phyloP scores from a whole-genome alignment of 371 early-diverging fungal genomes.

The Chytridiales sp. region DNA sequence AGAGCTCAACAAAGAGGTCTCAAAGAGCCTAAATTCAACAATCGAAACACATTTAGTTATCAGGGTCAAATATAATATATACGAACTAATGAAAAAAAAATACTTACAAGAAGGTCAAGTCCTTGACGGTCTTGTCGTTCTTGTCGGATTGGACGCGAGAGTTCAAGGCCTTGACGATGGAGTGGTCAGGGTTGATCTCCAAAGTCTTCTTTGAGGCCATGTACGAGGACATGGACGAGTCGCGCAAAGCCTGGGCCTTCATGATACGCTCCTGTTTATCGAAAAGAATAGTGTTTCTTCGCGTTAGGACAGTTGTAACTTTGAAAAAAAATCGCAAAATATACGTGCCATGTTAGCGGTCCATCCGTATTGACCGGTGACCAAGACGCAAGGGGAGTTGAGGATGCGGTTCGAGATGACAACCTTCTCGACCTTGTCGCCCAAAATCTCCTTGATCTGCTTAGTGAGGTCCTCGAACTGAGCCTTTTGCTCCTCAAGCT shows the following conservation, averaged over 20 bases:
- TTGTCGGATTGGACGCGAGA: constrained; percentile 85
- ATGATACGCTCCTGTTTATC: too few relatives aligned
- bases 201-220: constrained; percentile 98
- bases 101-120: constrained; percentile 3
- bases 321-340: too few relatives aligned
- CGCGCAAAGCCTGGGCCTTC: constrained; percentile 98
- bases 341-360: constrained; percentile 99
- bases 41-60: constrained; percentile 1
- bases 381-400: constrained; percentile 95
- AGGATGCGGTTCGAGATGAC: constrained; percentile 89
- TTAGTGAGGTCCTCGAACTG: constrained; percentile 72
- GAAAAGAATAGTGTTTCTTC: too few relatives aligned
- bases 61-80: background rate
- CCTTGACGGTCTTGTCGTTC: constrained; percentile 94
- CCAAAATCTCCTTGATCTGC: constrained; percentile 70
- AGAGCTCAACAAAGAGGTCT: constrained; percentile 91
- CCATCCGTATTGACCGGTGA: constrained; percentile 98
- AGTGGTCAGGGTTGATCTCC: constrained; percentile 94
- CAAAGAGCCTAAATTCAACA: constrained; percentile 71
- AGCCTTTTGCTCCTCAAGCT: constrained; percentile 80
- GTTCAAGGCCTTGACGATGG: constrained; percentile 91
- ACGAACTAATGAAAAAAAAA: background rate
- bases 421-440: constrained; percentile 98
- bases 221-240: constrained; percentile 93
- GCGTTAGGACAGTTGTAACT: too few relatives aligned